Evolutionary conservation across 768 basidiomycete genomes (phyloP).

Genomic region (Lactarius tabidus): DNA sequence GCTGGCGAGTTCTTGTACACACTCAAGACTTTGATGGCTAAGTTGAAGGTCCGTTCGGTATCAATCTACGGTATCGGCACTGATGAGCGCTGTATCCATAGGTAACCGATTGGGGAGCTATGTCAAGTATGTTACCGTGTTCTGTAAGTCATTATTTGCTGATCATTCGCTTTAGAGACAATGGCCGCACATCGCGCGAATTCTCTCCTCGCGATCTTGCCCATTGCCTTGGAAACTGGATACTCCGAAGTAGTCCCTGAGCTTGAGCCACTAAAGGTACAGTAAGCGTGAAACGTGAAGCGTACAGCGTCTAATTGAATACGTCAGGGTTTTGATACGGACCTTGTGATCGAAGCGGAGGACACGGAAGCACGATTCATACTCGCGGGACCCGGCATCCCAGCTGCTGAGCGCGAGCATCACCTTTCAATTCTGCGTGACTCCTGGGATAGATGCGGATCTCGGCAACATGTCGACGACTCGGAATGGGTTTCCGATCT

Average conservation of each 20-base stretch:
- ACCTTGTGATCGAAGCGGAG: slow-evolving; percentile 24
- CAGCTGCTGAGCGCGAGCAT: slow-evolving; percentile 29
- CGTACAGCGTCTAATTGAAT: neutral
- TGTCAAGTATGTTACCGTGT: slow-evolving; percentile 46
- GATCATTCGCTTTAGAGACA: slow-evolving; percentile 35
- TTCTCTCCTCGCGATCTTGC: slow-evolving; percentile 38
- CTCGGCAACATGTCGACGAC: slow-evolving; percentile 38
- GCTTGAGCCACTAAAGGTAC: slow-evolving; percentile 48
- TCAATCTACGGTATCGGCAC: neutral
- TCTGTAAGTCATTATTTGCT: neutral
- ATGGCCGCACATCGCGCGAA: slow-evolving; percentile 44
- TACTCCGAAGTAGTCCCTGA: slow-evolving; percentile 42
- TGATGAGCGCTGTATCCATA: slow-evolving; percentile 23
- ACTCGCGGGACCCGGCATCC: slow-evolving; percentile 28
- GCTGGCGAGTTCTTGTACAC: slow-evolving; percentile 55
- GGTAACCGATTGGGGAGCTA: slow-evolving; percentile 63
- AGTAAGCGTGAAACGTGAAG: neutral
- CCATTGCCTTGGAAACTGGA: slow-evolving; percentile 46
- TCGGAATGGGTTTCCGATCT: slow-evolving; percentile 40
- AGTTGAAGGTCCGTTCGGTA: slow-evolving; percentile 46
- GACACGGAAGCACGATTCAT: slow-evolving; percentile 38
- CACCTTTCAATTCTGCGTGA: slow-evolving; percentile 27
- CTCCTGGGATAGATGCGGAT: slow-evolving; percentile 33
- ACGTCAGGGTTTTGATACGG: slow-evolving; percentile 49
- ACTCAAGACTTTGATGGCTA: slow-evolving; percentile 64